Evolutionary conservation across 371 early-diverging fungal species (phyloP), one percentile per base, ranked within the genome.

Genomic region (Batkoa obscura): DNA sequence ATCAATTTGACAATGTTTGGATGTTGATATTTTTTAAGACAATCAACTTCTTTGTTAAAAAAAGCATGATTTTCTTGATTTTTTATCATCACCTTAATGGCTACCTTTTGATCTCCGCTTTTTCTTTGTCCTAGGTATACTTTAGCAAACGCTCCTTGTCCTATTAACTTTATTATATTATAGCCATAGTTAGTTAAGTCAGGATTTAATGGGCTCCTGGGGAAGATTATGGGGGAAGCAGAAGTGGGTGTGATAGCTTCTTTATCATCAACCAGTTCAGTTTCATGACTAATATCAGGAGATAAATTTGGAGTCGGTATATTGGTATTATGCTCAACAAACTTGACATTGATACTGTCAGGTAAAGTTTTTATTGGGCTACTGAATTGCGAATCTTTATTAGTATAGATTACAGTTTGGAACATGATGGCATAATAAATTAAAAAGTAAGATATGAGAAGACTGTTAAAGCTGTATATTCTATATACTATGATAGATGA

Each of bases 1-100:
- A 78, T 68, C 13, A 85, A 64, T 30, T 71, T 71, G 32, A 88
- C 76, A 50, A 86, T 76, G 59, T 79, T 78, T 9, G 78, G 73
- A 63, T 83, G 79, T 9, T 30, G 6, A 71, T 63, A 31, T 83
- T 73, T 33, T 68, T 30, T 12, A 15, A 47, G 15, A 9, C 15
- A 15, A 15, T 47, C 48, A 6, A 47, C 48, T 30, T 47, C 48
- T 6, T 30, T 4, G 23, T 47, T 32, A 47, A 47, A 47, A 15
- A 30, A 10, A 23, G 15, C 48, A 30, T 10, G 48, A 4, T 15
- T 47, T 23, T 23, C 23, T n/a, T 47, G 15, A 47, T 9, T 15
- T 47, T 47, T 47, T 15, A 32, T 15, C 10, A 47, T 47, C 48
- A 47, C 1, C 31, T 47, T 47, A 23, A 47, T 9, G 9, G 48